phyloP scores from a whole-genome alignment of 768 basidiomycete genomes.

The Cystobasidium ongulense region DNA sequence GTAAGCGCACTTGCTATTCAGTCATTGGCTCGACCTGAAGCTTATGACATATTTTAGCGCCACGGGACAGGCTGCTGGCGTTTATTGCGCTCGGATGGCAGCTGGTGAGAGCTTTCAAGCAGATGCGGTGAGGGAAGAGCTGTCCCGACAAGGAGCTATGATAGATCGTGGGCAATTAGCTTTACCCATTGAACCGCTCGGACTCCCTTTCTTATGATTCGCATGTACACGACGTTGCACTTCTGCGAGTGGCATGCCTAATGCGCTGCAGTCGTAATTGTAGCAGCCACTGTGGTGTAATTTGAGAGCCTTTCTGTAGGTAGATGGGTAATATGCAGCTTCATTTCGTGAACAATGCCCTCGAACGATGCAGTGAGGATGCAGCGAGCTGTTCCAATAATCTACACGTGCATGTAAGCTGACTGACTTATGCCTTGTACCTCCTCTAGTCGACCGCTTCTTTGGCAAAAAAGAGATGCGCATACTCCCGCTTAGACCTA shows the following conservation, averaged over 20 bases:
- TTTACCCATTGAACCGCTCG: background rate
- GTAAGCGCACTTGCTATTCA: background rate
- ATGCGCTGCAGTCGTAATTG: too few species aligned
- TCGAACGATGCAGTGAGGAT: too few species aligned
- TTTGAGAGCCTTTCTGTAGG: too few species aligned
- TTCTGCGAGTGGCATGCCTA: too few species aligned
- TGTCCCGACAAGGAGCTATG: background rate
- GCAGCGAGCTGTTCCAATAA: too few species aligned
- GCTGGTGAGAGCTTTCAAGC: background rate
- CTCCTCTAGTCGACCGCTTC: constrained; percentile 44
- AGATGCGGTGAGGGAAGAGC: background rate
- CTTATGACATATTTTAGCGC: background rate
- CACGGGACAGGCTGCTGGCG: background rate
- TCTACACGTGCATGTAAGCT: too few species aligned
- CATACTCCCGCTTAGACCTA: constrained; percentile 75
- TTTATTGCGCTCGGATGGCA: background rate
- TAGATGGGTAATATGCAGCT: too few species aligned
- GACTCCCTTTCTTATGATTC: background rate
- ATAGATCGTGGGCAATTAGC: background rate
- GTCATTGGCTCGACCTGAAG: too few species aligned
- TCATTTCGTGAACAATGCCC: too few species aligned
- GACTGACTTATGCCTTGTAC: too few species aligned
- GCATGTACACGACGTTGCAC: too few species aligned
- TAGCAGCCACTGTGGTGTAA: too few species aligned
- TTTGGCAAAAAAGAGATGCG: constrained; percentile 99